Conservation (phyloP, 768 basidiomycete genomes). For the Leccinum obscurum region DNA sequence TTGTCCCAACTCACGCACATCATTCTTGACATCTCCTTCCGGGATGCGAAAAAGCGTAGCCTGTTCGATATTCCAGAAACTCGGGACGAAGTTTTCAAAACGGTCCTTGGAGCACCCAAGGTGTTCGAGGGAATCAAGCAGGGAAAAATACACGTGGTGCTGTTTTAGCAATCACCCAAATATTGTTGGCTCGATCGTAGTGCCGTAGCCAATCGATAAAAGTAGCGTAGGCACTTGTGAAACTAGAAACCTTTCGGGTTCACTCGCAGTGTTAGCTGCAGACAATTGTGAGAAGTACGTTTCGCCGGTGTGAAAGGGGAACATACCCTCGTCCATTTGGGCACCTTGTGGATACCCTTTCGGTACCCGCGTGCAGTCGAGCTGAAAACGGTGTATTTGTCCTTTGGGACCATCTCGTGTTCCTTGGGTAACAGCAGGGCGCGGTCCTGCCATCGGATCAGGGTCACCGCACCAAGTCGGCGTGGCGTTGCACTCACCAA, state of each 20-base stretch:
- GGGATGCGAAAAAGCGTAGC: conserved; percentile 73
- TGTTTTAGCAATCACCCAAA: conserved; percentile 52
- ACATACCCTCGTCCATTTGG: conserved; percentile 93
- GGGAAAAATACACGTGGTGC: conserved; percentile 77
- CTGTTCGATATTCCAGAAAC: conserved; percentile 84
- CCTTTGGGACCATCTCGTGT: conserved; percentile 85
- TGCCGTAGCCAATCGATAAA: conserved; percentile 8
- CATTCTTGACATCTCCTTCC: conserved; percentile 73
- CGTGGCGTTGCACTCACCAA: conserved; percentile 53
- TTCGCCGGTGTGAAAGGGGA: neutral
- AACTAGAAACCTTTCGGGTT: conserved; percentile 90
- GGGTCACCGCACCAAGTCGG: neutral
- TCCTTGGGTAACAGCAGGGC: conserved; percentile 90
- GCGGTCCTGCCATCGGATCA: conserved; percentile 46
- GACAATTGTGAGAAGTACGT: conserved; percentile 10
- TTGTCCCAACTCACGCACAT: conserved; percentile 81
- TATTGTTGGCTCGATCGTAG: neutral
- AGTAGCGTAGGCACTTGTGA: conserved; percentile 37
- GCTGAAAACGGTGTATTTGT: conserved; percentile 95
- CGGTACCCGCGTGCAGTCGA: conserved; percentile 72
- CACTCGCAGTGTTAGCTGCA: conserved; percentile 76
- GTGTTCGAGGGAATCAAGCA: conserved; percentile 62
- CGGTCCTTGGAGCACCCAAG: conserved; percentile 61
- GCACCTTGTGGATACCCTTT: conserved; percentile 95
- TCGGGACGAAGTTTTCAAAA: conserved; percentile 76